Evolutionary conservation across 805 yeast species (phyloP), one percentile per base, ranked within the genome.

Genomic region (Pichia thaimueangensis): DNA sequence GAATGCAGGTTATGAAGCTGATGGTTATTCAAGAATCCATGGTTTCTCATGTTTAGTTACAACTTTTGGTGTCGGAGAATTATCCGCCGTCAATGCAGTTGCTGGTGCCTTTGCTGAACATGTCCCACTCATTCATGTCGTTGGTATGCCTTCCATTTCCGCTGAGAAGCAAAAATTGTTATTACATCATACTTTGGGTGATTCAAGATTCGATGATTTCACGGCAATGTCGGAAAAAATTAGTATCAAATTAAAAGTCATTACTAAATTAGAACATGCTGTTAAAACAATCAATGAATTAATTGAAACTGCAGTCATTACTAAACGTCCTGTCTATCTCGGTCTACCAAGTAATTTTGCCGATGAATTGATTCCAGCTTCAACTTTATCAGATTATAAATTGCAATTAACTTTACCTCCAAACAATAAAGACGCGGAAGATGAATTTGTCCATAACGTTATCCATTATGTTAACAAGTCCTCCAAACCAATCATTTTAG

Each of bases 21-120:
- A 86, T 64, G 95, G 95, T 50, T 86, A 86, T 68, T 80, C 91
- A 41, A 70, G 95, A 62, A 71, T 86, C 55, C 85, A 83, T 65
- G 82, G 89, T 46, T 65, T 85, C 59, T 75, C 83, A 48, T 81
- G 84, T 53, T 52, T 86, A 39, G 71, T 85, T 57, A 86, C 95
- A 61, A 86, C 95, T 39, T 86, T 86, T 61, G 95, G 95, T 66
- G 95, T 86, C 43, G 95, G 95, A 62, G 95, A 85, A 64, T 72
- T 85, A 58, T 74, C 84, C 23, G 91, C 94, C 11, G 69, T 85
- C 55, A 85, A 85, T 64, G 95, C 93, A 55, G 74, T 86, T 59
- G 95, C 89, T 35, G 95, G 95, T 55, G 71, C 93, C 40, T 86
- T 78, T 66, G 89, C 95, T 49, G 95, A 86, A 65, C 94, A 86